Evolutionary conservation across 768 basidiomycete species (phyloP), one percentile per base, ranked within the genome.

Genomic region (Trametes cinnabarina): DNA sequence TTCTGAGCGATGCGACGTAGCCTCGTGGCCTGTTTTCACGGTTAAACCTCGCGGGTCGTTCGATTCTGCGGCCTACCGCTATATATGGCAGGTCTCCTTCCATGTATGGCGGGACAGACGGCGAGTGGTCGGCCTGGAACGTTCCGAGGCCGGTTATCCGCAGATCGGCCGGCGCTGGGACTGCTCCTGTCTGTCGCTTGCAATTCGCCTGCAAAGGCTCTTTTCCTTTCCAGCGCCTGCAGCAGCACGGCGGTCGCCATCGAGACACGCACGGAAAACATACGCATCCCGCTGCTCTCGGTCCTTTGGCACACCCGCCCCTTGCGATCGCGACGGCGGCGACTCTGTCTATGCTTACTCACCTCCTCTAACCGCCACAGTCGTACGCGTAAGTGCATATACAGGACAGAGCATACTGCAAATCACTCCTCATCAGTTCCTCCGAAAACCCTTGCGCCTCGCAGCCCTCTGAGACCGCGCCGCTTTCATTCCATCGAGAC

Each of bases 21-120:
- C 58, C 58, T 60, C 58, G 53, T 60, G 58, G 30, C 30, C 51
- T 39, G 14, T 47, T 34, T 28, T 26, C 9, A 25, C 54, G 54
- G 53, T 25, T 60, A 60, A 60, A 50, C 49, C 11, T 35, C 52
- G 30, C 39, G 57, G 44, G 12, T 30, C 52, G 41, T 30, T 37
- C 40, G 42, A 9, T 44, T 42, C 20, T 23, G n/a, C 41, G 39
- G 39, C 55, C 12, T 4, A 6, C 49, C 28, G 23, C 49, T 42
- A 32, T 44, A 37, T 41, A 17, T 22, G 56, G 41, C 40, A 51
- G 49, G 34, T 34, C 19, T 26, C 19, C n/a, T 25, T n/a, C 55
- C 55, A 22, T 49, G 30, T 32, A 32, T 37, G 17, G 25, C 37
- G 28, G 26, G 11, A n/a, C 22, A 11, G n/a, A 32, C 52, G 28